phyloP scores from a whole-genome alignment of 768 basidiomycete species.

The Dacryopinax spathularia region DNA sequence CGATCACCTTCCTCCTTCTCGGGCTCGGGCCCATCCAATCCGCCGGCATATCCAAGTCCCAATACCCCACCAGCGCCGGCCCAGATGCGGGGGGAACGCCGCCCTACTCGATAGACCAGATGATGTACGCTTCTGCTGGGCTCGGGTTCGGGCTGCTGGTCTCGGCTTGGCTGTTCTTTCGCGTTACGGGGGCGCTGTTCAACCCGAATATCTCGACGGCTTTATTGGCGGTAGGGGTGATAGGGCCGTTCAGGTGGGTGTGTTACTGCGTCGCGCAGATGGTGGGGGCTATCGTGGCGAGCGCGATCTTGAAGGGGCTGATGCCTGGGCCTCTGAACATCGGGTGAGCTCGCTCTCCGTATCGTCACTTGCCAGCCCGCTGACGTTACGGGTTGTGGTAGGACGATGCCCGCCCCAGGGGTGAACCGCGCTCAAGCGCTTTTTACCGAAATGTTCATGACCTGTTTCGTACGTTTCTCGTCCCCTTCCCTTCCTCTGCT shows the following conservation, averaged over 20 bases:
- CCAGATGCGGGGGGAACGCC: slow-evolving; percentile 9
- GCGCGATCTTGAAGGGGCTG: slow-evolving; percentile 40
- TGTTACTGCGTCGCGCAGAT: slow-evolving; percentile 44
- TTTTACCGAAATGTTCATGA: slow-evolving; percentile 62
- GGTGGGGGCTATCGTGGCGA: slow-evolving; percentile 43
- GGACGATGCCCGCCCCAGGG: slow-evolving; percentile 35
- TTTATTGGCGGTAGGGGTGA: slow-evolving; percentile 40
- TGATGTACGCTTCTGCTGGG: slow-evolving; percentile 42
- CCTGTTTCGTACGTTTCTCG: slow-evolving; percentile 24
- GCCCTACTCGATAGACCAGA: slow-evolving; percentile 24
- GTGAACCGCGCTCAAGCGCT: slow-evolving; percentile 43
- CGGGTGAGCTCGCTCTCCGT: slow-evolving; percentile 3
- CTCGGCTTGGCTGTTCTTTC: slow-evolving; percentile 54
- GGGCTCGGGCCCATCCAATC: slow-evolving; percentile 56
- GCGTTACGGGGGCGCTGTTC: slow-evolving; percentile 46
- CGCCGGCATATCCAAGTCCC: slow-evolving; percentile 24
- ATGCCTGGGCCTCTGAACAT: slow-evolving; percentile 38
- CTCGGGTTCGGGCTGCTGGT: slow-evolving; percentile 50
- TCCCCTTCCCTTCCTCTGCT: neutral
- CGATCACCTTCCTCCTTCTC: slow-evolving; percentile 40
- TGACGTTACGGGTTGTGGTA: slow-evolving; percentile 19
- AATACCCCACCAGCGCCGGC: slow-evolving; percentile 12
- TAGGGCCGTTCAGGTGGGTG: slow-evolving; percentile 41
- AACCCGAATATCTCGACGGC: slow-evolving; percentile 50
- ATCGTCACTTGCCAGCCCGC: neutral